These are phyloP conservation scores for Amanita phalloides DNA, from an alignment of 768 basidiomycete genomes.

Conservation along the genomic window DNA sequence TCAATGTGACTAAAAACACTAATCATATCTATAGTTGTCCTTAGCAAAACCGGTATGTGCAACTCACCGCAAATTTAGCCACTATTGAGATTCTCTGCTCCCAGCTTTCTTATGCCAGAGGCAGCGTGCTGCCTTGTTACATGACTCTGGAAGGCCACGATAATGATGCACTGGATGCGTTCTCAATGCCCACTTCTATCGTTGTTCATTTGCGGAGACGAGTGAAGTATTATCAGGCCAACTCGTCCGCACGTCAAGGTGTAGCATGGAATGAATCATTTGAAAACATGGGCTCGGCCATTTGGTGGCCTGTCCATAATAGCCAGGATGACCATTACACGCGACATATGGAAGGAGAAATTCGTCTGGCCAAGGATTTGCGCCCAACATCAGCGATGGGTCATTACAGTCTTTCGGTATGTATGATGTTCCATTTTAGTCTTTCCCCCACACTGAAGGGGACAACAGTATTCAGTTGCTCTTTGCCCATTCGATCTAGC, in stretches of 20 bases:
- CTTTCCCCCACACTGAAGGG: background rate
- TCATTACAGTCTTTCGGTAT: constrained; percentile 40
- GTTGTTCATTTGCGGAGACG: constrained; percentile 28
- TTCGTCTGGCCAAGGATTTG: constrained; percentile 39
- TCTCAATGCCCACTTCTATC: constrained; percentile 30
- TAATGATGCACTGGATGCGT: constrained; percentile 25
- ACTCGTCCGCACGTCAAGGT: constrained; percentile 22
- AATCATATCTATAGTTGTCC: constrained; percentile 22
- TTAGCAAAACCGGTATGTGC: constrained; percentile 34
- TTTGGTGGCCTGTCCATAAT: constrained; percentile 36
- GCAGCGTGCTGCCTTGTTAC: constrained; percentile 36
- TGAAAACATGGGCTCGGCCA: constrained; percentile 32
- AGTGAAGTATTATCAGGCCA: constrained; percentile 30
- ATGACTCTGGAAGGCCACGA: constrained; percentile 30
- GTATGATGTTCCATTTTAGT: constrained; percentile 9
- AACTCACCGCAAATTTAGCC: background rate
- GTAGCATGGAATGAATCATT: constrained; percentile 35
- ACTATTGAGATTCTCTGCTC: background rate
- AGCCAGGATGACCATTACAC: constrained; percentile 17
- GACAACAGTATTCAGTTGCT: constrained; percentile 32
- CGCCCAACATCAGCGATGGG: constrained; percentile 38
- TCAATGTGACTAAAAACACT: background rate
- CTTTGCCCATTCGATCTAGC: constrained; percentile 32
- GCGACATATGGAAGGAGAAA: constrained; percentile 42
- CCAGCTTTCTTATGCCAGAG: constrained; percentile 38